Percentiles rank a stretch among this genome's conserved stretches.
phyloP scores from a whole-genome alignment of 2,329 filamentous ascomycete species.

The Phyllosticta capitalensis region DNA sequence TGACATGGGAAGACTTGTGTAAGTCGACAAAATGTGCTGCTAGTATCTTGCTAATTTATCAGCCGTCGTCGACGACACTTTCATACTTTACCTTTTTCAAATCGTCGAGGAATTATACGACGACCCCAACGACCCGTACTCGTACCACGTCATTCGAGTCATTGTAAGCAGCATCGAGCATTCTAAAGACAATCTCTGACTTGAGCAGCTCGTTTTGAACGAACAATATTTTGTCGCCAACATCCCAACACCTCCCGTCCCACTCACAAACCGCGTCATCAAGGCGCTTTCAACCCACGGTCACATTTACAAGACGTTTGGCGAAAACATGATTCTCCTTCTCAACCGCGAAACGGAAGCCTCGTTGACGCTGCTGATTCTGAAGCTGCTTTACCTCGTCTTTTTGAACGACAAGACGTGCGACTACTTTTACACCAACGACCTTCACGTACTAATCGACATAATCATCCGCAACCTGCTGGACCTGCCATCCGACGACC shows the following conservation, averaged over 20 bases:
- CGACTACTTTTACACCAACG: slow-evolving; percentile 98
- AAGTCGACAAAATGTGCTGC: slow-evolving; percentile 30
- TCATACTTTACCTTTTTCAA: slow-evolving; percentile 73
- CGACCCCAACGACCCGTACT: slow-evolving; percentile 85
- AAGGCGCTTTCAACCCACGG: slow-evolving; percentile 80
- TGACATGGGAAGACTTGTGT: slow-evolving; percentile 69
- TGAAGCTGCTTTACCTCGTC: slow-evolving; percentile 89
- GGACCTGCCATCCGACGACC: slow-evolving; percentile 75
- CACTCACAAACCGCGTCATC: slow-evolving; percentile 84
- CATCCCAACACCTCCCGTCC: slow-evolving; percentile 35
- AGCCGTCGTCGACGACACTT: slow-evolving; percentile 59
- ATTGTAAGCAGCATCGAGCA: slow-evolving; percentile 49
- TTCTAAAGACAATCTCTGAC: neutral
- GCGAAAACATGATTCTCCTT: slow-evolving; percentile 91
- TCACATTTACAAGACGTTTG: slow-evolving; percentile 80
- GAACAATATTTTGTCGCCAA: slow-evolving; percentile 92
- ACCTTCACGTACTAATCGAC: slow-evolving; percentile 85
- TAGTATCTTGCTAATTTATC: too few species aligned
- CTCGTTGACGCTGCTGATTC: slow-evolving; percentile 85
- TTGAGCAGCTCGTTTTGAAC: slow-evolving; percentile 72
- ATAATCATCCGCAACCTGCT: slow-evolving; percentile 96
- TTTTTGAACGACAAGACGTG: slow-evolving; percentile 88
- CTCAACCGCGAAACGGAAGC: slow-evolving; percentile 92
- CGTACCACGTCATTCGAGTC: slow-evolving; percentile 89
- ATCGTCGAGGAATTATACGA: slow-evolving; percentile 82